Conservation (phyloP, 2,329 filamentous ascomycete species). For the Thermoascus crustaceus region DNA sequence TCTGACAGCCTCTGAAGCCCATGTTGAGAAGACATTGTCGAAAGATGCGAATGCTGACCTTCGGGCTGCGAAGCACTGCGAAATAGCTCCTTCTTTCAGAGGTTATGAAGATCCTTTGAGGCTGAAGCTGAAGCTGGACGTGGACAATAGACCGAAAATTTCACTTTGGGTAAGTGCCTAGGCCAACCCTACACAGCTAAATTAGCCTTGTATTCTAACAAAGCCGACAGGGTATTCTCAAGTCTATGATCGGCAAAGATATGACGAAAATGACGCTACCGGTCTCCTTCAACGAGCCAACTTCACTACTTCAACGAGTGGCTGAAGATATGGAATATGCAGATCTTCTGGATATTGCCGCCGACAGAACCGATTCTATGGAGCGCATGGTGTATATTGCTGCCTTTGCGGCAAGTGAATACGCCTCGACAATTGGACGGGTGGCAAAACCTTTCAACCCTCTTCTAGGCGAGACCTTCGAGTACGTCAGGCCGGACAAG, state of each 20-base stretch:
- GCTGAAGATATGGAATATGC: slow-evolving; percentile 98
- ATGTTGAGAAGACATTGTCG: slow-evolving; percentile 42
- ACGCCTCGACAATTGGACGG: slow-evolving; percentile 91
- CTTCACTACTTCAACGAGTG: slow-evolving; percentile 86
- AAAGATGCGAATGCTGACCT: slow-evolving; percentile 31
- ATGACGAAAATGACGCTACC: slow-evolving; percentile 99
- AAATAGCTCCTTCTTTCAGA: slow-evolving; percentile 70
- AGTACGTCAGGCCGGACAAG: slow-evolving; percentile 92
- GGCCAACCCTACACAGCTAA: background rate
- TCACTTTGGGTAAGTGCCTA: slow-evolving; percentile 74
- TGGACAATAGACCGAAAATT: slow-evolving; percentile 86
- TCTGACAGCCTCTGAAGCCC: slow-evolving; percentile 45
- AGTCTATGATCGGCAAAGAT: slow-evolving; percentile 99
- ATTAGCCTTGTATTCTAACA: slow-evolving; percentile 2
- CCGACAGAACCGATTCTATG: slow-evolving; percentile 74
- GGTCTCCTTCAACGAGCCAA: slow-evolving; percentile 97
- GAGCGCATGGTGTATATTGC: slow-evolving; percentile 92
- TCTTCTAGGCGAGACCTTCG: slow-evolving; percentile 89
- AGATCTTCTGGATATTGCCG: slow-evolving; percentile 81
- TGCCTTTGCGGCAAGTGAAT: slow-evolving; percentile 91
- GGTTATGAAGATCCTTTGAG: slow-evolving; percentile 89
- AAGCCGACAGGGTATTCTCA: slow-evolving; percentile 68
- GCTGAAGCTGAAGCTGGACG: slow-evolving; percentile 74
- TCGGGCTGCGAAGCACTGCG: slow-evolving; percentile 44
- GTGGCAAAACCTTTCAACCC: slow-evolving; percentile 99